phyloP scores from a whole-genome alignment of 768 basidiomycete species.

The Pholiota microspora region DNA sequence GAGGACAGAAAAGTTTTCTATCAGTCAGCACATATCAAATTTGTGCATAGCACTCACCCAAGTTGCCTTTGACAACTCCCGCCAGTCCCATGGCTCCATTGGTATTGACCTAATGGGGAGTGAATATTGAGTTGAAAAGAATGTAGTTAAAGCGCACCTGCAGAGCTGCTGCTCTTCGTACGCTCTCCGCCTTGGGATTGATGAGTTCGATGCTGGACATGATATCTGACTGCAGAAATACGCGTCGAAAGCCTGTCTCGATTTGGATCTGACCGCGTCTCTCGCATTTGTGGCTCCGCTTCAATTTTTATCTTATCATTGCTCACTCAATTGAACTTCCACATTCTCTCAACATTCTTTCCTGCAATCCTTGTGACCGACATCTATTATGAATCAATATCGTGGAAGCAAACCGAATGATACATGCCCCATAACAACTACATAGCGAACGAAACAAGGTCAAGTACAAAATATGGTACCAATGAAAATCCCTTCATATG shows the following conservation, averaged over 20 bases:
- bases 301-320: slow-evolving; percentile 20
- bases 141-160: slow-evolving; percentile 54
- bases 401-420: too few relatives aligned
- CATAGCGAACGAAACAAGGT: too few relatives aligned
- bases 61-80: slow-evolving; percentile 94
- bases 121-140: slow-evolving; percentile 4
- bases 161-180: slow-evolving; percentile 84
- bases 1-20: neutral
- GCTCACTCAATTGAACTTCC: neutral
- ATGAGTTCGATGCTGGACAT: slow-evolving; percentile 91
- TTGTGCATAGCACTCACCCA: slow-evolving; percentile 57
- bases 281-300: slow-evolving; percentile 26
- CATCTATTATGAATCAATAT: too few relatives aligned
- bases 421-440: too few relatives aligned
- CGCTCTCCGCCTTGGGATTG: slow-evolving; percentile 95
- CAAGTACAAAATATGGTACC: slow-evolving; percentile 42
- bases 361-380: too few relatives aligned
- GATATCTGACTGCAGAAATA: slow-evolving; percentile 22
- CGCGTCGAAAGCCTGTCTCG: slow-evolving; percentile 25
- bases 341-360: too few relatives aligned
- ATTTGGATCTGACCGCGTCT: slow-evolving; percentile 20
- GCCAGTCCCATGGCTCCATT: slow-evolving; percentile 97
- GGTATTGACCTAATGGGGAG: slow-evolving; percentile 70
- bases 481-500: slow-evolving; percentile 48
- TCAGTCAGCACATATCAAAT: neutral